Evolutionary conservation across 2,329 filamentous ascomycete species (phyloP).

Genomic region (Exophiala mesophila): DNA sequence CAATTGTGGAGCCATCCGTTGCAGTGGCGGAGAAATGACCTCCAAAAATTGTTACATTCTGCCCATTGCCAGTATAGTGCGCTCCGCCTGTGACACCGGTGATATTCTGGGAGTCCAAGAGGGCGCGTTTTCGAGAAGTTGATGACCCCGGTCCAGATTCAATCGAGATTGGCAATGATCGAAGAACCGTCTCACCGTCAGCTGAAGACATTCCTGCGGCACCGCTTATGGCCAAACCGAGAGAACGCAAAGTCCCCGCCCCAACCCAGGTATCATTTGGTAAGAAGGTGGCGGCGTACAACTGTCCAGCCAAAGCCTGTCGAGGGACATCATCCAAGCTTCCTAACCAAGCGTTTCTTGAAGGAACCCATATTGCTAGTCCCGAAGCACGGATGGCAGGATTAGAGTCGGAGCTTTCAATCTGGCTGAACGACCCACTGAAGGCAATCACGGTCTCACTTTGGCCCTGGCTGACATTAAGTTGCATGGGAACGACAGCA

Average conservation of each 20-base stretch:
- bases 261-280: constrained; percentile 60
- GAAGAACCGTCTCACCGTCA: constrained; percentile 33
- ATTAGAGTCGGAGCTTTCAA: constrained; percentile 64
- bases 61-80: constrained; percentile 65
- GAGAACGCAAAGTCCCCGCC: constrained; percentile 76
- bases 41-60: constrained; percentile 81
- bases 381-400: constrained; percentile 60
- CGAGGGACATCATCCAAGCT: constrained; percentile 57
- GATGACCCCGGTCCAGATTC: constrained; percentile 26
- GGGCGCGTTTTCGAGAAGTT: constrained; percentile 27
- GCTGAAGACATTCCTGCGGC: constrained; percentile 57
- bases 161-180: constrained; percentile 48
- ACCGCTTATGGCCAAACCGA: constrained; percentile 66
- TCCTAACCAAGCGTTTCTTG: constrained; percentile 77
- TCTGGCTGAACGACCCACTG: constrained; percentile 71
- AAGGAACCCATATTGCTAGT: constrained; percentile 90
- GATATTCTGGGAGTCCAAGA: constrained; percentile 32
- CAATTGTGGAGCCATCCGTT: constrained; percentile 63
- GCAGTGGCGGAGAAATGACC: constrained; percentile 75
- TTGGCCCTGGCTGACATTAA: constrained; percentile 68
- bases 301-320: constrained; percentile 64
- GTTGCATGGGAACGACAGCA: constrained; percentile 66
- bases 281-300: constrained; percentile 67
- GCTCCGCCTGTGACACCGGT: constrained; percentile 63
- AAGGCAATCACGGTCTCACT: constrained; percentile 72